These are phyloP conservation scores for Trametes punicea DNA, from an alignment of 768 basidiomycete species.

Conservation along the genomic window DNA sequence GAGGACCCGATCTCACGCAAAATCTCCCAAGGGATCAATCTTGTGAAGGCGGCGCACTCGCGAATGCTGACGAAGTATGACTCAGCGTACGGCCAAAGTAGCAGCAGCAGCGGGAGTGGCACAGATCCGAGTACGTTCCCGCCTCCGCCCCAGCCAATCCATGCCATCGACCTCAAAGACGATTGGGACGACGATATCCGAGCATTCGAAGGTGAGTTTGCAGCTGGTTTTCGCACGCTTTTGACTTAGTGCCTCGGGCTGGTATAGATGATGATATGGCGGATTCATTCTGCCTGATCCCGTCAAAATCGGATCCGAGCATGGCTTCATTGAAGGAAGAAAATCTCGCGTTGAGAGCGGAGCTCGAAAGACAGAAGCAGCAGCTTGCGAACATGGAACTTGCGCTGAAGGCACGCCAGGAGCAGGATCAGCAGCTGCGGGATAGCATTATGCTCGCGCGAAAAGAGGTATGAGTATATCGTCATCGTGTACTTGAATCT, in stretches of 20 bases:
- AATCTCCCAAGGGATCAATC: constrained; percentile 44
- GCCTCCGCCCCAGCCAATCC: constrained; percentile 23
- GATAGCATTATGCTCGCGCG: constrained; percentile 75
- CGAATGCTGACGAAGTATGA: constrained; percentile 29
- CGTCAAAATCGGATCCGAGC: constrained; percentile 54
- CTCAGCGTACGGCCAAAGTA: constrained; percentile 12
- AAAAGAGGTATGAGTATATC: constrained; percentile 54
- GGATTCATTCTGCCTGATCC: constrained; percentile 77
- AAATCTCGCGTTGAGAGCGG: constrained; percentile 58
- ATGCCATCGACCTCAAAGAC: constrained; percentile 30
- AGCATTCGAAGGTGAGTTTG: constrained; percentile 54
- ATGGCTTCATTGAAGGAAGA: constrained; percentile 56
- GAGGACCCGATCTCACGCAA: constrained; percentile 62
- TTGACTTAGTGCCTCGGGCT: background rate
- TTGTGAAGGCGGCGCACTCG: constrained; percentile 29
- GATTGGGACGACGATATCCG: constrained; percentile 63
- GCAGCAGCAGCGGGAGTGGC: constrained; percentile 16
- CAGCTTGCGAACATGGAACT: constrained; percentile 60
- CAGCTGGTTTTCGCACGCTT: background rate
- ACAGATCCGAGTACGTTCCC: constrained; percentile 27
- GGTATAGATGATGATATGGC: constrained; percentile 61
- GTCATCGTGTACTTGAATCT: background rate
- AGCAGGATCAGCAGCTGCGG: constrained; percentile 74
- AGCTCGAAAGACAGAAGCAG: constrained; percentile 55
- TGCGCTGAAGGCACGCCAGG: constrained; percentile 63